phyloP scores from a whole-genome alignment of 345 rosid species.

The Cardamine chenopodiifolia region DNA sequence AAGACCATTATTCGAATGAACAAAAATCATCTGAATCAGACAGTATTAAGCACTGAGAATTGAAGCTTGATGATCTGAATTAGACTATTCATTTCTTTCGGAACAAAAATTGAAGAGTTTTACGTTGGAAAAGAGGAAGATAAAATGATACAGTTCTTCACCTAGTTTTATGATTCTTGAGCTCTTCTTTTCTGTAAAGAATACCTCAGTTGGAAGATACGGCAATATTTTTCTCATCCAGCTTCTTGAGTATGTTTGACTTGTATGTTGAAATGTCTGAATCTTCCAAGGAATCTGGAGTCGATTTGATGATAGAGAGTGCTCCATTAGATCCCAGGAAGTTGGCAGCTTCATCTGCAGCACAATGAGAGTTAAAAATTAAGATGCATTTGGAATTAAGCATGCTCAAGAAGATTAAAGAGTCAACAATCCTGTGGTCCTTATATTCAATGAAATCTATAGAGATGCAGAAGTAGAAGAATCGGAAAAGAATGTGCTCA shows the following conservation, averaged over 20 bases:
- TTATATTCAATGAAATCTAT: not conserved
- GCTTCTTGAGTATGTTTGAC: slow-evolving; percentile 65
- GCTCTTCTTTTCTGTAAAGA: not conserved
- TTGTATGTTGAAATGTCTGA: slow-evolving; percentile 57
- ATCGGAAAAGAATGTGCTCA: not conserved
- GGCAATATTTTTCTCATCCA: slow-evolving; percentile 53
- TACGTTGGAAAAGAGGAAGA: slow-evolving; percentile 21
- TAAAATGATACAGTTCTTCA: not conserved
- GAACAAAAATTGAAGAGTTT: slow-evolving; percentile 18
- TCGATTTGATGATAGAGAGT: slow-evolving; percentile 54
- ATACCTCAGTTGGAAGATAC: slow-evolving; percentile 31
- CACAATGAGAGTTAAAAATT: not conserved
- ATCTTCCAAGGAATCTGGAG: slow-evolving; percentile 58
- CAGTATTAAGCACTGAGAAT: not conserved
- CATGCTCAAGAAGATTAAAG: slow-evolving; percentile 3
- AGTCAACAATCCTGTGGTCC: not conserved
- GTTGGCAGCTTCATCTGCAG: slow-evolving; percentile 75
- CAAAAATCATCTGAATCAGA: not conserved
- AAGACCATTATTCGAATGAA: not conserved
- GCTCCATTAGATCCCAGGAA: slow-evolving; percentile 67
- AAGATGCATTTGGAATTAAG: not conserved
- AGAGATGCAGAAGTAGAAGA: not conserved
- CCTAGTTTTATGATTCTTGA: slow-evolving; percentile 3
- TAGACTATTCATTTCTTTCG: not conserved
- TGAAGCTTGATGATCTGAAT: slow-evolving; percentile 2